Conservation (phyloP, 768 basidiomycete genomes). For the Leccinum rimulosum region DNA sequence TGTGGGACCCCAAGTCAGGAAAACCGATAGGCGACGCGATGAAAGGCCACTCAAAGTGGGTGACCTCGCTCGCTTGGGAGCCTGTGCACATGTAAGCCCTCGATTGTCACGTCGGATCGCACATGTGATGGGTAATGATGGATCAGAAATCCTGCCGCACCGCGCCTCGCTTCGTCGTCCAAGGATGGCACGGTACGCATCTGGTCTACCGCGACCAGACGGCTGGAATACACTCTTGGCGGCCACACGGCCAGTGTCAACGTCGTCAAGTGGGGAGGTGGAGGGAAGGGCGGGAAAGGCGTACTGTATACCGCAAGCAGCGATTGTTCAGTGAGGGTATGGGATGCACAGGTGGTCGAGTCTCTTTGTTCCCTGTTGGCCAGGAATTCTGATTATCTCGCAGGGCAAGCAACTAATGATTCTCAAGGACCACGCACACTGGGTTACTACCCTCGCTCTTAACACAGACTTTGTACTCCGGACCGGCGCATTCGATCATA, state of each 20-base stretch:
- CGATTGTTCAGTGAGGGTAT: slow-evolving; percentile 90
- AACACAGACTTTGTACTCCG: slow-evolving; percentile 95
- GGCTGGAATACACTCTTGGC: slow-evolving; percentile 80
- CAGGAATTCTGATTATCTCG: slow-evolving; percentile 4
- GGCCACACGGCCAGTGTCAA: slow-evolving; percentile 95
- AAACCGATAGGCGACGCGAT: slow-evolving; percentile 85
- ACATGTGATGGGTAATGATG: slow-evolving; percentile 3
- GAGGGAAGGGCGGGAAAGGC: slow-evolving; percentile 59
- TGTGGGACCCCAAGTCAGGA: slow-evolving; percentile 95
- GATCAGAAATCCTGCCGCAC: slow-evolving; percentile 67
- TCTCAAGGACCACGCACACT: slow-evolving; percentile 95
- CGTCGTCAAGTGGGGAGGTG: slow-evolving; percentile 94
- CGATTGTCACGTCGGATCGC: slow-evolving; percentile 3
- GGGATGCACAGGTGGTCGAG: slow-evolving; percentile 80
- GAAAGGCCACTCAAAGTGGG: slow-evolving; percentile 95
- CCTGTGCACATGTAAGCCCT: slow-evolving; percentile 81
- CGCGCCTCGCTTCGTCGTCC: slow-evolving; percentile 90
- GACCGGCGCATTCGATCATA: slow-evolving; percentile 94
- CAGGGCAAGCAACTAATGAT: slow-evolving; percentile 83
- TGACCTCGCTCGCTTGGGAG: slow-evolving; percentile 94
- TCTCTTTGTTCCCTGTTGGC: slow-evolving; percentile 3
- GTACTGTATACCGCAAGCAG: slow-evolving; percentile 94
- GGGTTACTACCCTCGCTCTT: slow-evolving; percentile 95
- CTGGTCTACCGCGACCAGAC: slow-evolving; percentile 76
- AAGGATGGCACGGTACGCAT: slow-evolving; percentile 97